phyloP scores from a whole-genome alignment of 228 moss, liverwort and hornwort genomes.

The Sphagnum fallax region DNA sequence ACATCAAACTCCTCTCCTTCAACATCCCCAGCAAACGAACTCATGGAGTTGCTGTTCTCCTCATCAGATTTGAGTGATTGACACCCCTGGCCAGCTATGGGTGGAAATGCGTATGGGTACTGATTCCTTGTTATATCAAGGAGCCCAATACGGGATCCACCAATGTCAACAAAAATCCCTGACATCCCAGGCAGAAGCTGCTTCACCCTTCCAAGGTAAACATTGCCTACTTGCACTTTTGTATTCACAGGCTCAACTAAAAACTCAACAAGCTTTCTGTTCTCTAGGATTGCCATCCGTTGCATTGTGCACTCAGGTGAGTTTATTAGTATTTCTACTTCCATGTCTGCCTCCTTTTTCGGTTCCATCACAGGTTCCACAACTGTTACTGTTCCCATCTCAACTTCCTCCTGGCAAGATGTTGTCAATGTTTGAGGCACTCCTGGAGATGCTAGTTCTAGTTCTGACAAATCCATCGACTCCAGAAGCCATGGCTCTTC shows the following conservation, averaged over 20 bases:
- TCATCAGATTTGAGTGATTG: conserved; percentile 1
- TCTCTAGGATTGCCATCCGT: conserved; percentile 94
- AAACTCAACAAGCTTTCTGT: conserved; percentile 86
- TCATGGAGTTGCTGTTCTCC: conserved; percentile 15
- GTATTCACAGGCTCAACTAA: conserved; percentile 91
- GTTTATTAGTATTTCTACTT: conserved; percentile 94
- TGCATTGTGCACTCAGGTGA: conserved; percentile 98
- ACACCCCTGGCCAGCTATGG: conserved; percentile 13
- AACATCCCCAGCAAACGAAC: background rate
- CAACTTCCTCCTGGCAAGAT: conserved; percentile 14
- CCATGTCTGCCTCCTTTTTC: conserved; percentile 47
- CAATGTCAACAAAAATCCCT: conserved; percentile 92
- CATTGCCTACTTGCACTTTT: conserved; percentile 88
- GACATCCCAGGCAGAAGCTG: conserved; percentile 97
- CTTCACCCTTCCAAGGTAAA: conserved; percentile 89
- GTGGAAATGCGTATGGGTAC: conserved; percentile 85
- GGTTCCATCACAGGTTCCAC: conserved; percentile 16
- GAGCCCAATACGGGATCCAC: conserved; percentile 81
- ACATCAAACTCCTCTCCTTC: conserved; percentile 4
- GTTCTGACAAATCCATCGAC: conserved; percentile 59
- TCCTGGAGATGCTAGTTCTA: conserved; percentile 11
- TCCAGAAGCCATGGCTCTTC: conserved; percentile 96
- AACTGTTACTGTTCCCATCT: conserved; percentile 11
- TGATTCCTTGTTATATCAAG: conserved; percentile 86
- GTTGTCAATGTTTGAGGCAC: background rate